Evolutionary conservation across 495 filamentous ascomycete genomes (phyloP).

Genomic region (Trichocladium uniseriatum): DNA sequence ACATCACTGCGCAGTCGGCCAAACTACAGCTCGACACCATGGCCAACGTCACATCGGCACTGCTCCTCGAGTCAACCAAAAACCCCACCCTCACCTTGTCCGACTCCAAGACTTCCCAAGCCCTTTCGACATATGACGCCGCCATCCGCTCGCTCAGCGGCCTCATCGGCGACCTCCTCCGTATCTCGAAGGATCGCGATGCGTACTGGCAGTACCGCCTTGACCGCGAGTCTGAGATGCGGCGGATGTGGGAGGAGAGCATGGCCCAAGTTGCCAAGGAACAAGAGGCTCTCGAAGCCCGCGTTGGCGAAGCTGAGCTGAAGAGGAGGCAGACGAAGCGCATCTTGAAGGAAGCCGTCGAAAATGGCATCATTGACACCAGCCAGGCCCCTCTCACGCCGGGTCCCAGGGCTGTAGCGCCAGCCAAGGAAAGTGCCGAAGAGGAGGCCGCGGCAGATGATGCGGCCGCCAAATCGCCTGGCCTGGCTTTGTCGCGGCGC

Average conservation of each 20-base stretch:
- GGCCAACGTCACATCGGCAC: slow-evolving; percentile 68
- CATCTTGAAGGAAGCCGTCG: slow-evolving; percentile 79
- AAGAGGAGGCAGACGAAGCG: slow-evolving; percentile 85
- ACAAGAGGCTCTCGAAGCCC: slow-evolving; percentile 80
- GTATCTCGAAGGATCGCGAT: slow-evolving; percentile 87
- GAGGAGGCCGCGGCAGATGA: slow-evolving; percentile 23
- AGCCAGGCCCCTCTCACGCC: slow-evolving; percentile 33
- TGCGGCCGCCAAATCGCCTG: slow-evolving; percentile 36
- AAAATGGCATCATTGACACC: slow-evolving; percentile 42
- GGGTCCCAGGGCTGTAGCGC: slow-evolving; percentile 18
- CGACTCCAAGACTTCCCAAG: slow-evolving; percentile 66
- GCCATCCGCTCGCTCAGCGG: slow-evolving; percentile 82
- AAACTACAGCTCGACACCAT: slow-evolving; percentile 87
- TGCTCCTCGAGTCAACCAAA: slow-evolving; percentile 61
- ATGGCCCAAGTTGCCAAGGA: slow-evolving; percentile 91
- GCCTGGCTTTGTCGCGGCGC: slow-evolving; percentile 36
- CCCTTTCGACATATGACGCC: slow-evolving; percentile 76
- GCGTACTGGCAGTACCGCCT: slow-evolving; percentile 94
- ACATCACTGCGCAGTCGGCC: slow-evolving; percentile 91
- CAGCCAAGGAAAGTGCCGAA: slow-evolving; percentile 28
- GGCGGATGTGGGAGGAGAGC: slow-evolving; percentile 96
- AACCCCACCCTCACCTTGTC: slow-evolving; percentile 61
- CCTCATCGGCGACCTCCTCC: slow-evolving; percentile 76
- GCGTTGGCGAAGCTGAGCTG: slow-evolving; percentile 80
- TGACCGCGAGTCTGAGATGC: slow-evolving; percentile 76